Evolutionary conservation across 208 protist species (phyloP), one percentile per base, ranked within the genome.

Genomic region (Trypanosoma brucei): DNA sequence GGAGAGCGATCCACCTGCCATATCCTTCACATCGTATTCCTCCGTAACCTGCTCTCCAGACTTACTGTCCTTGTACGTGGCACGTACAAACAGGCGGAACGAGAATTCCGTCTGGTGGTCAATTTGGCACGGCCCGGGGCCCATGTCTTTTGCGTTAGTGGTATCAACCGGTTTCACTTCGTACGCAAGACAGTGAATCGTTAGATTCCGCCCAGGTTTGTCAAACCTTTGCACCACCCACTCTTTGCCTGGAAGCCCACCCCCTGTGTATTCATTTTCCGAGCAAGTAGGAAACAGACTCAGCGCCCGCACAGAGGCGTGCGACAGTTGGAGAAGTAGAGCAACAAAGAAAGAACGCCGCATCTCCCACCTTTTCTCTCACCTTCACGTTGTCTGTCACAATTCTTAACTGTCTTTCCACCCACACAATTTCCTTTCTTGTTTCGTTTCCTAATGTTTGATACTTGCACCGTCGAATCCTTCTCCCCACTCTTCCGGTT

Each of bases 71-170:
- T 30, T 65, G 65, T 82, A 77, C 37, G 37, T 64, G 4, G 78
- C 83, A 0, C 78, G 64, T 9, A 93, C 8, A 14, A 66, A 50
- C 53, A 93, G 62, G 3, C 55, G 44, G 59, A 84, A 83, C 1
- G 63, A 50, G 55, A 88, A 93, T 39, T 89, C 76, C 6, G 86
- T 88, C 59, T 89, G 83, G 58, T 87, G 81, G 14, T 40, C 35
- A 22, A 90, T 64, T 2, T 60, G 37, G 62, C 86, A 93, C 52
- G 85, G 68, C 53, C 89, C 86, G 13, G 54, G 60, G 1, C 9
- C 44, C 37, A 51, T 22, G 42, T 46, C 50, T n/a, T 54, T 54
- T 7, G 11, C 9, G n/a, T n/a, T n/a, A 7, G 11, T n/a, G 50
- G 11, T n/a, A 54, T 54, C 50, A 33, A n/a, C 8, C 22, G 11